Percentiles rank a stretch among this genome's conserved stretches.
phyloP scores from a whole-genome alignment of 805 yeast species.

The Candida mattraensis region DNA sequence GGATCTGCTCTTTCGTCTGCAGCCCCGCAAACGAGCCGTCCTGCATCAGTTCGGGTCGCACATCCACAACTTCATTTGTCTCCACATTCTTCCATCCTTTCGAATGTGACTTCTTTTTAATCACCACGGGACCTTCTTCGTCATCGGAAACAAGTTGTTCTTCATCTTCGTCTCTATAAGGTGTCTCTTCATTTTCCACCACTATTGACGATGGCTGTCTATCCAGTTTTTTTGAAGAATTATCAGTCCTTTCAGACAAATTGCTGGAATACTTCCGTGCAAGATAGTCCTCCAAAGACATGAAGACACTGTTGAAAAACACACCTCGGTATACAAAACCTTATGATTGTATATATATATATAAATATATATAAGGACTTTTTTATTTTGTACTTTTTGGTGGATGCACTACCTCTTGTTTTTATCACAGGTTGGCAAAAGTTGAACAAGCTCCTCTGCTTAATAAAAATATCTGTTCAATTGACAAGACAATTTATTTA shows the following conservation, averaged over 20 bases:
- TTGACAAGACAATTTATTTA: background rate
- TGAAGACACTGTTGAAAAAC: background rate
- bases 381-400: no score
- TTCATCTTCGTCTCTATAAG: constrained; percentile 7
- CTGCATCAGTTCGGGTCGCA: constrained; percentile 16
- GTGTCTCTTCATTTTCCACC: constrained; percentile 3
- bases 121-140: constrained; percentile 25
- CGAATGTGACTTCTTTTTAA: constrained; percentile 11
- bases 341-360: background rate
- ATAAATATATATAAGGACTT: no score
- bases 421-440: no score
- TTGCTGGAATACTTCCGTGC: constrained; percentile 42
- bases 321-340: background rate
- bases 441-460: no score
- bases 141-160: constrained; percentile 8
- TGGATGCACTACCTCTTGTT: no score
- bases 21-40: constrained; percentile 39
- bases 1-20: constrained; percentile 46
- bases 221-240: constrained; percentile 26
- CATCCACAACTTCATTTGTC: constrained; percentile 20
- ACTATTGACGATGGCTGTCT: constrained; percentile 2
- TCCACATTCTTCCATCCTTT: constrained; percentile 27
- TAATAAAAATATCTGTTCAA: background rate
- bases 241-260: constrained; percentile 20
- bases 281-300: constrained; percentile 23